Conservation (phyloP, 192 early-diverging fungal genomes). For the Chytriomyces confervae region DNA sequence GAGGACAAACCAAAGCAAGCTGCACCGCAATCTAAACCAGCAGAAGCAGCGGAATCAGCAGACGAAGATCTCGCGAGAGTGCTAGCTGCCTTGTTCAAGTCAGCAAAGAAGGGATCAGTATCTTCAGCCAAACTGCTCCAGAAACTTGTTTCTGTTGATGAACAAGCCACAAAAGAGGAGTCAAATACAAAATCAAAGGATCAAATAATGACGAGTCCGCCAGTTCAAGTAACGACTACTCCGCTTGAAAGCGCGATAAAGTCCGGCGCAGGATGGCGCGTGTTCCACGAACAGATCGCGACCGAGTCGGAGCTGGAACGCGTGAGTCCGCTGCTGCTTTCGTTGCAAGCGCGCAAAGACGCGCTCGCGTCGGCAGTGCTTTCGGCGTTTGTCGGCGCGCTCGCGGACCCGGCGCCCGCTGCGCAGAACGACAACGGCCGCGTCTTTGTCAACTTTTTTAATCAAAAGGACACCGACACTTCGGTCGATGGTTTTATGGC, state of each 20-base stretch:
- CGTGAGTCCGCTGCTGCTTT: slow-evolving; percentile 5
- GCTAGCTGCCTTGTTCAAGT: slow-evolving; percentile 10
- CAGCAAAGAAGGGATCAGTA: slow-evolving; percentile 19
- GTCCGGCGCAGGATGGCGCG: neutral
- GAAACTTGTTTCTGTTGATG: slow-evolving; percentile 20
- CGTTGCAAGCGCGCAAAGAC: neutral
- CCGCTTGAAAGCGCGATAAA: neutral
- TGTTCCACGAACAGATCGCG: neutral
- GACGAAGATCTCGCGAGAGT: slow-evolving; percentile 22
- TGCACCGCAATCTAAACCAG: neutral
- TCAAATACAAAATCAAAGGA: slow-evolving; percentile 1
- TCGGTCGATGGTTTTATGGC: neutral
- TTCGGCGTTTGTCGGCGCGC: neutral
- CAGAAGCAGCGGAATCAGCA: neutral
- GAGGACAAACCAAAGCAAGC: neutral
- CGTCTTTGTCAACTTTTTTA: slow-evolving; percentile 6
- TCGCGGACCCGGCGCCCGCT: neutral
- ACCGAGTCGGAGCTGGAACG: neutral
- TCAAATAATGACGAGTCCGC: neutral
- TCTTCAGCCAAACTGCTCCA: slow-evolving; percentile 15
- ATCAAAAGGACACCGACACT: neutral
- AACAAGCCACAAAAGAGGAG: neutral
- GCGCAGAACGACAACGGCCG: neutral
- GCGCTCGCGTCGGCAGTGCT: neutral
- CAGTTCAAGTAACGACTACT: neutral